A percentile compares a stretch with the other conserved stretches of the same genome.
Conservation (phyloP, 208 protist genomes). For the Trypanosoma theileri region DNA sequence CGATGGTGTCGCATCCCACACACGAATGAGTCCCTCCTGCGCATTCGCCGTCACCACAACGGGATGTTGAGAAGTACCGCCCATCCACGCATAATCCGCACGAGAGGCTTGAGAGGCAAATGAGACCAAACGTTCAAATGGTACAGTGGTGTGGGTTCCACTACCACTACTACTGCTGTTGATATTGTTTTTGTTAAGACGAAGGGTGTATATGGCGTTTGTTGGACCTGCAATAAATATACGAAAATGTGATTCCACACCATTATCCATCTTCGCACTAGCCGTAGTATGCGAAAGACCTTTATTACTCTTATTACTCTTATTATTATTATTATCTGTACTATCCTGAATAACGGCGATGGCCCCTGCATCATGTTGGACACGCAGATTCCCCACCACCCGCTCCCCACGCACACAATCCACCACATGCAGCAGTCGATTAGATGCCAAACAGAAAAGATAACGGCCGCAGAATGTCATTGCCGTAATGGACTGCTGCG, state of each 20-base stretch:
- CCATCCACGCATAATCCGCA: slow-evolving; percentile 70
- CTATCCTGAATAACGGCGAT: slow-evolving; percentile 36
- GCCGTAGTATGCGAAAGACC: background rate
- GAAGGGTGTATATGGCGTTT: slow-evolving; percentile 50
- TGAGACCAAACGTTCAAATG: slow-evolving; percentile 51
- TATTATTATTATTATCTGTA: slow-evolving; percentile 2
- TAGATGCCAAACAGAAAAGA: slow-evolving; percentile 52
- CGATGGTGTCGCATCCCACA: slow-evolving; percentile 63
- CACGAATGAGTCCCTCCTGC: slow-evolving; percentile 65
- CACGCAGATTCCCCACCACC: slow-evolving; percentile 34
- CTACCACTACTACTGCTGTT: background rate
- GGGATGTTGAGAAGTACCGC: slow-evolving; percentile 6
- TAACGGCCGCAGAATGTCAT: slow-evolving; percentile 46
- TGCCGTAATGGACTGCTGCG: slow-evolving; percentile 56
- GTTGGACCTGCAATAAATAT: slow-evolving; percentile 64
- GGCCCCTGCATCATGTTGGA: slow-evolving; percentile 50
- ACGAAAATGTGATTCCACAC: slow-evolving; percentile 28
- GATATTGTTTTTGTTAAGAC: slow-evolving; percentile 6
- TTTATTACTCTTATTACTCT: background rate
- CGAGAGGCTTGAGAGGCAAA: slow-evolving; percentile 75
- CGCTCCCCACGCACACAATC: slow-evolving; percentile 32
- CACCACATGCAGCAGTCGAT: slow-evolving; percentile 49
- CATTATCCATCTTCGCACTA: background rate
- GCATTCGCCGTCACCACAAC: slow-evolving; percentile 60
- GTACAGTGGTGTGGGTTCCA: background rate